These are phyloP conservation scores for Penicillium argentinense DNA, from an alignment of 495 filamentous ascomycete genomes.

Conservation along the genomic window DNA sequence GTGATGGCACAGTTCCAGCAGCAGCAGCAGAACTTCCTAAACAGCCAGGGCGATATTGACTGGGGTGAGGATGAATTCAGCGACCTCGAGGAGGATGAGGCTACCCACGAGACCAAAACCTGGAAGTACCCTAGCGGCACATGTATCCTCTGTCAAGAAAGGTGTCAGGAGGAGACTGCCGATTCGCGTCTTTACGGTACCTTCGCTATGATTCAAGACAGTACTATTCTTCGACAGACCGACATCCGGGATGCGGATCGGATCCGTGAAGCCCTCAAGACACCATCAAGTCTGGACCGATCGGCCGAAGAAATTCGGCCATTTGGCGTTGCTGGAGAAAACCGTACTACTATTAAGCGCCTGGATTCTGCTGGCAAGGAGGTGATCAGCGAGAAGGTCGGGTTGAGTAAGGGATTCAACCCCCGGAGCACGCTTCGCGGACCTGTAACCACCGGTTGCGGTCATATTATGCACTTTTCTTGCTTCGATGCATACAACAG, in stretches of 20 bases:
- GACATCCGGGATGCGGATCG: slow-evolving; percentile 78
- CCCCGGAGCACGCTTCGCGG: slow-evolving; percentile 64
- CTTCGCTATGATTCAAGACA: slow-evolving; percentile 85
- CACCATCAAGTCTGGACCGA: slow-evolving; percentile 77
- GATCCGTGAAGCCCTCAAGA: slow-evolving; percentile 76
- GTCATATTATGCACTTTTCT: slow-evolving; percentile 96
- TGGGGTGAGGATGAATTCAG: slow-evolving; percentile 81
- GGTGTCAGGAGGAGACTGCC: slow-evolving; percentile 94
- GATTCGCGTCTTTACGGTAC: slow-evolving; percentile 88
- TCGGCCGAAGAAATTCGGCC: slow-evolving; percentile 79
- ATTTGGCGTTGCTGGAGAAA: slow-evolving; percentile 86
- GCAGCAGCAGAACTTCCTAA: slow-evolving; percentile 91
- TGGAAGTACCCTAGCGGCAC: slow-evolving; percentile 95
- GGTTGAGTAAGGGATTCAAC: slow-evolving; percentile 86
- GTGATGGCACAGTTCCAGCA: slow-evolving; percentile 98
- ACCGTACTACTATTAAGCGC: slow-evolving; percentile 72
- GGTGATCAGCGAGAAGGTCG: slow-evolving; percentile 72
- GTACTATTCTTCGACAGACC: slow-evolving; percentile 83
- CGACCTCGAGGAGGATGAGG: slow-evolving; percentile 60
- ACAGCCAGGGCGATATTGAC: slow-evolving; percentile 78
- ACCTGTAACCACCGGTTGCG: slow-evolving; percentile 86
- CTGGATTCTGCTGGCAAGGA: slow-evolving; percentile 67
- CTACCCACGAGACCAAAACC: slow-evolving; percentile 61
- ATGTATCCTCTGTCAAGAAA: slow-evolving; percentile 95
- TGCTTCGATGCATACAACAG: slow-evolving; percentile 92